phyloP scores from a whole-genome alignment of 371 early-diverging fungal genomes.

The Mortierella sp. region DNA sequence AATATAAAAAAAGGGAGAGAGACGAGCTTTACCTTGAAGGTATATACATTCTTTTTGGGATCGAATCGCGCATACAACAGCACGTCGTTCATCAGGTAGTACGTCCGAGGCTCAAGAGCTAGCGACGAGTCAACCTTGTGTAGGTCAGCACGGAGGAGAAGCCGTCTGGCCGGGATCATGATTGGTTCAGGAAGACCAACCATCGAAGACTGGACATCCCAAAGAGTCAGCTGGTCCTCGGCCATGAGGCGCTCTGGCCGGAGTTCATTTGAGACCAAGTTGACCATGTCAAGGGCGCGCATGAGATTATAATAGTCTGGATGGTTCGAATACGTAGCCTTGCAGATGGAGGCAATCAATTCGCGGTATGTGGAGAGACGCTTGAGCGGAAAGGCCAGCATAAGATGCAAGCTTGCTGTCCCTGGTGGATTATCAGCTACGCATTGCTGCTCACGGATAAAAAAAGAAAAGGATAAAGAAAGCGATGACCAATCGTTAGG shows the following conservation, averaged over 20 bases:
- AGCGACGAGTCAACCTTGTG: conserved; percentile 48
- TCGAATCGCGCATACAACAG: conserved; percentile 46
- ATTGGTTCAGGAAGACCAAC: conserved; percentile 43
- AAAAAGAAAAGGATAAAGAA: background rate
- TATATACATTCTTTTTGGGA: conserved; percentile 42
- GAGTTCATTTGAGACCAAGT: conserved; percentile 22
- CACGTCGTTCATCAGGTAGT: conserved; percentile 50
- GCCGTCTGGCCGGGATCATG: conserved; percentile 39
- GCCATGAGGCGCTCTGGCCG: conserved; percentile 27
- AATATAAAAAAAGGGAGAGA: too few relatives aligned
- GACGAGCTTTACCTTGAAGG: conserved; percentile 35
- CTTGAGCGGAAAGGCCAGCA: conserved; percentile 38
- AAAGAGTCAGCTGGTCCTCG: conserved; percentile 41
- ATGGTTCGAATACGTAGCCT: conserved; percentile 37
- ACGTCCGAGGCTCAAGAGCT: conserved; percentile 43
- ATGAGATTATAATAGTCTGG: conserved; percentile 44
- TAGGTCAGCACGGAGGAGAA: conserved; percentile 46
- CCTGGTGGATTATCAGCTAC: conserved; percentile 35
- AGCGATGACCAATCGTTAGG: background rate
- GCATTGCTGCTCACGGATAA: conserved; percentile 25
- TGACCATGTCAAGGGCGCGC: conserved; percentile 27
- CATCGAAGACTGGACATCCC: conserved; percentile 48
- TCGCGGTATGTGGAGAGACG: conserved; percentile 40
- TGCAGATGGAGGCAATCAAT: conserved; percentile 31
- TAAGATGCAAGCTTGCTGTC: conserved; percentile 42